Evolutionary conservation across 2,329 filamentous ascomycete species (phyloP).

Genomic region (Aspergillus sojae): DNA sequence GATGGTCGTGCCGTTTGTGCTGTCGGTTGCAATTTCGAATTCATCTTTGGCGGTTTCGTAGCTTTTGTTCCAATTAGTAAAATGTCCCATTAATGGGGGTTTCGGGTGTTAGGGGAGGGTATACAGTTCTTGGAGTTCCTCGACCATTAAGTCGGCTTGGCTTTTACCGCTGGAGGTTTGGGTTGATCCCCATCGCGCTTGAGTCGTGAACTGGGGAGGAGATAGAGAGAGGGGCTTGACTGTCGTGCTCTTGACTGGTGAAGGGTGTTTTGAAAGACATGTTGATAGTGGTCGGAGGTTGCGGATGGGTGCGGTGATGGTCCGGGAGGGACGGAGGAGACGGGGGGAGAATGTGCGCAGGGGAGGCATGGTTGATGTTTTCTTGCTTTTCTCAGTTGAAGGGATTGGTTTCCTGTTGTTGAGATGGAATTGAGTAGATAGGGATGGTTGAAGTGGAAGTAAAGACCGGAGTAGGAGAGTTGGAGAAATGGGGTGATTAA

Average conservation of each 20-base stretch:
- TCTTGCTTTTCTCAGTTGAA: neutral
- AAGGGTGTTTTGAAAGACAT: neutral
- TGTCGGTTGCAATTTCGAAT: conserved; percentile 53
- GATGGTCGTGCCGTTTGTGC: conserved; percentile 47
- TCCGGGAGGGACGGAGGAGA: neutral
- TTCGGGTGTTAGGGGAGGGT: neutral
- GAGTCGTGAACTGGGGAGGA: neutral
- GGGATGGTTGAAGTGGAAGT: neutral
- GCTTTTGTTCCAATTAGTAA: conserved; percentile 26
- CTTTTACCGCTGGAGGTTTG: conserved; percentile 24
- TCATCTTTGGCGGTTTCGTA: conserved; percentile 52
- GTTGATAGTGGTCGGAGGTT: neutral
- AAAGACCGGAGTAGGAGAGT: neutral
- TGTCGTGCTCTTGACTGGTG: neutral
- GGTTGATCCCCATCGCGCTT: neutral
- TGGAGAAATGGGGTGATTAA: neutral
- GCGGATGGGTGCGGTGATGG: neutral
- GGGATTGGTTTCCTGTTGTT: no score
- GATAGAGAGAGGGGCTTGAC: neutral
- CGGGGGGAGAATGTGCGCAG: neutral
- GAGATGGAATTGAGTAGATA: neutral
- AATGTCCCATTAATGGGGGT: conserved; percentile 4
- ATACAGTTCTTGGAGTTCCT: conserved; percentile 42
- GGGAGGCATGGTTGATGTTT: neutral
- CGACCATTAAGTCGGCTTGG: conserved; percentile 37